These are phyloP conservation scores for Myriosclerotinia duriaeana DNA, from an alignment of 2,329 filamentous ascomycete species.

Conservation along the genomic window DNA sequence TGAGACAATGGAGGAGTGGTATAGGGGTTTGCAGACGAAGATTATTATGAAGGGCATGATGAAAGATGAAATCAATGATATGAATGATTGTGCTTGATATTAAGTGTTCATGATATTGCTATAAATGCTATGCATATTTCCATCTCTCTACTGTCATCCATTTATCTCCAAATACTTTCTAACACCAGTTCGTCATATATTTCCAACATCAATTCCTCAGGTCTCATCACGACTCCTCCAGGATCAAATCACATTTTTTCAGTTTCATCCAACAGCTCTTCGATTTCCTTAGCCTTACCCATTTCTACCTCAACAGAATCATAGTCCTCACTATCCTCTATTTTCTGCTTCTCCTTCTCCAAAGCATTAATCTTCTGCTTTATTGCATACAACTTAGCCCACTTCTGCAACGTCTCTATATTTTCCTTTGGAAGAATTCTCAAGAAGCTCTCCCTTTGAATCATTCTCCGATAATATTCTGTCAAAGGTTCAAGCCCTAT, in stretches of 20 bases:
- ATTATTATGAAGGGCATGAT: neutral
- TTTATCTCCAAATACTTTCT: neutral
- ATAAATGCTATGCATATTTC: neutral
- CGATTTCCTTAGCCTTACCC: slow-evolving; percentile 7
- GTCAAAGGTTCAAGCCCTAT: slow-evolving; percentile 39
- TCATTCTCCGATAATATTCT: slow-evolving; percentile 32
- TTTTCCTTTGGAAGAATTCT: slow-evolving; percentile 26
- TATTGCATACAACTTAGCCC: neutral
- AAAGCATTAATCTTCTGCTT: neutral
- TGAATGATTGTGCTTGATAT: neutral
- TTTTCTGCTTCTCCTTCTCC: slow-evolving; percentile 1
- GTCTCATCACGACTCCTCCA: neutral
- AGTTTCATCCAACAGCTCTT: slow-evolving; percentile 12
- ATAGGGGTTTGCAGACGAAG: too few species aligned
- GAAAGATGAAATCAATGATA: neutral
- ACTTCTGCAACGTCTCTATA: neutral
- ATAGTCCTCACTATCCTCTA: neutral
- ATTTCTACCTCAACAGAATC: neutral
- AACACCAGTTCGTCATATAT: neutral
- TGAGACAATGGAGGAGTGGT: too few species aligned
- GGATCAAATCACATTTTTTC: neutral
- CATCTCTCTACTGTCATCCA: neutral
- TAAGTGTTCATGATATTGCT: neutral
- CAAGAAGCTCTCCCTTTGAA: slow-evolving; percentile 27
- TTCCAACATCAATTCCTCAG: neutral